These are phyloP conservation scores for Sugiyamaella paludigena DNA, from an alignment of 1,139 yeast species.

Conservation along the genomic window DNA sequence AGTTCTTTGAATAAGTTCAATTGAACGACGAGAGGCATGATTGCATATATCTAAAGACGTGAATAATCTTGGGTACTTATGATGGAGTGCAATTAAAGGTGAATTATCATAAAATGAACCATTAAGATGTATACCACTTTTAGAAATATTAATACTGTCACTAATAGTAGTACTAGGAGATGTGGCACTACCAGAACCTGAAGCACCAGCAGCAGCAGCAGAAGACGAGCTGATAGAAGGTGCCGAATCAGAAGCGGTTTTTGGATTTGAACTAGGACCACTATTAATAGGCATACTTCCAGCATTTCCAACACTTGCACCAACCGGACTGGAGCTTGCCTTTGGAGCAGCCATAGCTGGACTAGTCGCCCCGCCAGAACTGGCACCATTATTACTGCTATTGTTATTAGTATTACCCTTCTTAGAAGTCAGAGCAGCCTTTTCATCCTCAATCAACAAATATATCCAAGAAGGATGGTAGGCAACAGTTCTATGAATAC, in stretches of 20 bases:
- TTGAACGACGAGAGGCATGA: conserved; percentile 26
- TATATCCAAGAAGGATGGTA: conserved; percentile 34
- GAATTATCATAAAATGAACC: conserved; percentile 9
- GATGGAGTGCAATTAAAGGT: conserved; percentile 11
- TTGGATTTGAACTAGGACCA: neutral
- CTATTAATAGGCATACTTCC: conserved; percentile 1
- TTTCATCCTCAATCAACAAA: conserved; percentile 18
- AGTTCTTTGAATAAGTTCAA: conserved; percentile 20
- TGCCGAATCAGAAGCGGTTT: no score
- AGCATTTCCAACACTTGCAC: no score
- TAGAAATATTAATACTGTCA: neutral
- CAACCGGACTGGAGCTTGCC: neutral
- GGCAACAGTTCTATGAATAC: conserved; percentile 34
- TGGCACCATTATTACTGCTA: neutral
- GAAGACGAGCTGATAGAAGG: no score
- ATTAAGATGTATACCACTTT: neutral
- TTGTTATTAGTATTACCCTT: neutral
- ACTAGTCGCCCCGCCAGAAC: conserved; percentile 3
- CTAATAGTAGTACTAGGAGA: no score
- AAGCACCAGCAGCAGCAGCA: no score
- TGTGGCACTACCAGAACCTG: no score
- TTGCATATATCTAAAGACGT: conserved; percentile 27
- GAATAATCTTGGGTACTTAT: conserved; percentile 24
- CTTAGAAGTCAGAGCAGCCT: neutral
- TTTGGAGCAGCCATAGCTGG: neutral